Evolutionary conservation across 2,329 filamentous ascomycete genomes (phyloP), one percentile per base, ranked within the genome.

Genomic region (Rutstroemia sydowiana): DNA sequence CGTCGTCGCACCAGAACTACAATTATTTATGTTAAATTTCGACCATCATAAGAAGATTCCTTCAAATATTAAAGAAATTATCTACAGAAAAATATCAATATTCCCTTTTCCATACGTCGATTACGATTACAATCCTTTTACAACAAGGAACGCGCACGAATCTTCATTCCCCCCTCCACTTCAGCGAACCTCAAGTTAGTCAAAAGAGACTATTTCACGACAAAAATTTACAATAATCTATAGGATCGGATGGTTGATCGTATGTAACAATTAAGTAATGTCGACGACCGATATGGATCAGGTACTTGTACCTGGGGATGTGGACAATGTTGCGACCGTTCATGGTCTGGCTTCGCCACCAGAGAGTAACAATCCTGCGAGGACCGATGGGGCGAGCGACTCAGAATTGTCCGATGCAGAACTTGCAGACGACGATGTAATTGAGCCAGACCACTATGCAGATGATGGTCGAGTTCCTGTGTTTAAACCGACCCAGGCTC

Each of bases 401-500:
- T 85, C 82, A 48, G 82, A 85, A 65, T 71, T 85, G 30, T 84
- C 81, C 69, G 82, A 85, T 49, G 72, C 84, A 48, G 81, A 84
- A 56, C 56, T 65, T 4, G 57, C 61, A 8, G 61, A 62, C 26
- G 78, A 81, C 43, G 85, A 89, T 61, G 84, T 87, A 61, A 87
- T 86, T 60, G 87, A 93, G 49, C 92, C 92, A 1, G 88, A 91
- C 66, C 85, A 95, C 69, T 96, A 88, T 30, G 45, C 48, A 74
- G 65, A 69, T 39, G 72, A 88, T 65, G 91, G 90, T 56, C 87
- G 83, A 56, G 87, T 98, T 32, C 92, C 93, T 8, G 86, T 98
- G 55, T 98, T 98, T 72, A 92, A 85, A 70, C 93, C 93, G 70
- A 92, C 86, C 54, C 95, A 96, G 88, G 79, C 86, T 56, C 90